Percentiles rank a stretch among this genome's conserved stretches.
Conservation (phyloP, 2,329 filamentous ascomycete species). For the Xylogone sp. region DNA sequence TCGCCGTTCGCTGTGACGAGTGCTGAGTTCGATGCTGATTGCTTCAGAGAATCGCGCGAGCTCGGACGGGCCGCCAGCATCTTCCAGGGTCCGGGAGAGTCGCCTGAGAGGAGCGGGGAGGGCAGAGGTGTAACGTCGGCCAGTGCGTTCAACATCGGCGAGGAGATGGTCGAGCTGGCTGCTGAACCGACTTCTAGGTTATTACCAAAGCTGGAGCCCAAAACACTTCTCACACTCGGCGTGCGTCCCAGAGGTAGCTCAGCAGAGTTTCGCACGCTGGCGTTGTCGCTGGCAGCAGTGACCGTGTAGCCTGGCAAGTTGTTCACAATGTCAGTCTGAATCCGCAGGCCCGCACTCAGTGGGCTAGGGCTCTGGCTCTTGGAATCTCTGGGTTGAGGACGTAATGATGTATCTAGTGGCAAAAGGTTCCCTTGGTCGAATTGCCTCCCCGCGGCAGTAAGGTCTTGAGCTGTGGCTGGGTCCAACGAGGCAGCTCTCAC, state of each 20-base stretch:
- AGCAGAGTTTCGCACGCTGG: slow-evolving; percentile 9
- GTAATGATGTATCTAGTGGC: slow-evolving; percentile 20
- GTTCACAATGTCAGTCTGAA: slow-evolving; percentile 31
- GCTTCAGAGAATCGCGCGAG: slow-evolving; percentile 41
- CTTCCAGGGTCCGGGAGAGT: slow-evolving; percentile 66
- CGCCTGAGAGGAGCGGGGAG: slow-evolving; percentile 64
- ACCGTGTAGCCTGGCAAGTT: slow-evolving; percentile 18
- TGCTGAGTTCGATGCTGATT: slow-evolving; percentile 40
- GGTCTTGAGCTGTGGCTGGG: neutral
- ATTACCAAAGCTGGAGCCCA: slow-evolving; percentile 41
- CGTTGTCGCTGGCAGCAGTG: slow-evolving; percentile 19
- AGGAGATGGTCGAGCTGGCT: slow-evolving; percentile 65
- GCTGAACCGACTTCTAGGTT: slow-evolving; percentile 40
- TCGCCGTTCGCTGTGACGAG: slow-evolving; percentile 49
- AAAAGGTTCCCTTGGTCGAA: slow-evolving; percentile 7
- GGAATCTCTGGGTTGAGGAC: slow-evolving; percentile 11
- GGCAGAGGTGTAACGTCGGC: slow-evolving; percentile 75
- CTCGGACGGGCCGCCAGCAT: slow-evolving; percentile 42
- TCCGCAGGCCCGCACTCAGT: slow-evolving; percentile 25
- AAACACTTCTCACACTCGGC: slow-evolving; percentile 55
- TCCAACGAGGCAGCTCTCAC: neutral
- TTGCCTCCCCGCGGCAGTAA: neutral
- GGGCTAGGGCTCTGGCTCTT: slow-evolving; percentile 17
- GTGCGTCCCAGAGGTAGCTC: slow-evolving; percentile 48
- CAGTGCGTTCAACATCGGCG: slow-evolving; percentile 71